Evolutionary conservation across 129 eudicot species (phyloP).

Genomic region (Dittrichia graveolens): DNA sequence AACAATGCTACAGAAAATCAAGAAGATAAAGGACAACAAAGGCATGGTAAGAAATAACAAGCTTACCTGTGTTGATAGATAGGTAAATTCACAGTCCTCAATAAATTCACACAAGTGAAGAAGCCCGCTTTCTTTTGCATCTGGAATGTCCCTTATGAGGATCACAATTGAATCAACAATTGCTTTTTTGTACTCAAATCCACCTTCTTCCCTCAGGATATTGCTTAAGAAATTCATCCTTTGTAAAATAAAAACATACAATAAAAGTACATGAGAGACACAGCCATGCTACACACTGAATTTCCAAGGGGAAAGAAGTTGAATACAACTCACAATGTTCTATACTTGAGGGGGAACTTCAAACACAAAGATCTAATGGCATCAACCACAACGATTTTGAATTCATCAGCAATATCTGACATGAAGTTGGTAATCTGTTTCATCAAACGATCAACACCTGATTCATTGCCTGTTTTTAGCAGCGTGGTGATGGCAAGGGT

Average conservation of each 20-base stretch:
- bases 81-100: conserved; percentile 95
- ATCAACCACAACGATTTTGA: conserved; percentile 96
- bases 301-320: too few species aligned
- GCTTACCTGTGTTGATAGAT: conserved; percentile 87
- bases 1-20: background rate
- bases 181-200: conserved; percentile 92
- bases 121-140: conserved; percentile 93
- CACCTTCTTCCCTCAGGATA: conserved; percentile 95
- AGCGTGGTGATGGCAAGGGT: conserved; percentile 97
- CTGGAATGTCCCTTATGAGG: conserved; percentile 90
- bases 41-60: background rate
- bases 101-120: conserved; percentile 95
- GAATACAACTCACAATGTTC: conserved; percentile 71
- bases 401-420: conserved; percentile 98
- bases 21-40: background rate
- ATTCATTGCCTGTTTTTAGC: conserved; percentile 95
- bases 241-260: conserved; percentile 5
- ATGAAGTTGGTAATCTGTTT: conserved; percentile 95
- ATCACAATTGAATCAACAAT: conserved; percentile 92
- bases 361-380: conserved; percentile 93
- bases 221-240: conserved; percentile 96
- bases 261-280: conserved; percentile 1
- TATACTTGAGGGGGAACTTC: conserved; percentile 92
- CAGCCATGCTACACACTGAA: background rate
- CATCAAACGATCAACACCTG: conserved; percentile 97